phyloP scores from a whole-genome alignment of 352 stramenopile genomes.

The Lagenidium giganteum region DNA sequence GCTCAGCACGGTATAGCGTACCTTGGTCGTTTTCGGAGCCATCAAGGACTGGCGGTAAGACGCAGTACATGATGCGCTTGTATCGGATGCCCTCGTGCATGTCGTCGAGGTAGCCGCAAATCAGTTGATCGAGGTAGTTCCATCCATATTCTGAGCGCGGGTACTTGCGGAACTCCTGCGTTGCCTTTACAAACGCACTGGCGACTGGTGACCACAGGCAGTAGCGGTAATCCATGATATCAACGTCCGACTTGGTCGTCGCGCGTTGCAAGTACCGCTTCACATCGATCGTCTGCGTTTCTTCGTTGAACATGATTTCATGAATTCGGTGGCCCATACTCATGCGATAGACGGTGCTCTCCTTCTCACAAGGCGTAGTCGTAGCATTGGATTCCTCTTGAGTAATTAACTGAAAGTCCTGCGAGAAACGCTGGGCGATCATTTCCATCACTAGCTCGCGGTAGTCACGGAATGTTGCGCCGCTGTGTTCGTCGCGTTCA shows the following conservation, averaged over 20 bases:
- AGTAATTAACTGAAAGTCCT: conserved; percentile 74
- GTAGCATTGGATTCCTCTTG: conserved; percentile 25
- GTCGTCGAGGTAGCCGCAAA: conserved; percentile 73
- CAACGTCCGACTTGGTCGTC: conserved; percentile 40
- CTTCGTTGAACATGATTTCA: conserved; percentile 72
- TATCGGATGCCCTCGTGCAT: conserved; percentile 75
- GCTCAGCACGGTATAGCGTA: too few relatives aligned
- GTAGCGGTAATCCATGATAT: conserved; percentile 73
- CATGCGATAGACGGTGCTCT: conserved; percentile 39
- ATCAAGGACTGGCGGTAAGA: conserved; percentile 38
- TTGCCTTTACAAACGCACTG: conserved; percentile 41
- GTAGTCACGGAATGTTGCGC: conserved; percentile 47
- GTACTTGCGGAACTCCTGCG: conserved; percentile 73
- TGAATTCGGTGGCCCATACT: conserved; percentile 82
- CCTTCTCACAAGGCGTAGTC: conserved; percentile 23
- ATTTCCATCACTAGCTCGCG: conserved; percentile 71
- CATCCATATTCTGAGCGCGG: conserved; percentile 64
- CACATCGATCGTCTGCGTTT: conserved; percentile 73
- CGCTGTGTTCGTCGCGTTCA: conserved; percentile 48
- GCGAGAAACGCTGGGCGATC: conserved; percentile 64
- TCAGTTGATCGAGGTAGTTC: conserved; percentile 73
- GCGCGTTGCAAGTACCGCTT: conserved; percentile 66
- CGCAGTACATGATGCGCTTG: conserved; percentile 57
- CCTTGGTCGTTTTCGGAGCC: conserved; percentile 23
- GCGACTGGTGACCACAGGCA: conserved; percentile 58